Percentiles rank a stretch among this genome's conserved stretches.
These are phyloP conservation scores for Pseudocercospora vitis DNA, from an alignment of 2,329 filamentous ascomycete species.

Conservation along the genomic window DNA sequence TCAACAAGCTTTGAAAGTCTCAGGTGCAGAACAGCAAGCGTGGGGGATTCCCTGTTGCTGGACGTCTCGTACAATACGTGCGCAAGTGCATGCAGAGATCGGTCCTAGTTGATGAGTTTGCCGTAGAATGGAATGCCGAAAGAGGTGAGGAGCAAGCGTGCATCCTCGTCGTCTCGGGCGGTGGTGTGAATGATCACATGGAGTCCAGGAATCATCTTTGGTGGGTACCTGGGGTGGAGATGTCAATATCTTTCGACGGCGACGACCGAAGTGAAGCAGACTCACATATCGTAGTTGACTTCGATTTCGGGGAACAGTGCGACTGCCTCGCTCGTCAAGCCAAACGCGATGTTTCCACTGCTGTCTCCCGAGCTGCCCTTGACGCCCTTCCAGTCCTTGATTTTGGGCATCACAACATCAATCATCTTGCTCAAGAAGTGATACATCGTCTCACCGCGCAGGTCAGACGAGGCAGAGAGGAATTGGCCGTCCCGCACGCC, in stretches of 20 bases:
- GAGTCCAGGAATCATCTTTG: constrained; percentile 79
- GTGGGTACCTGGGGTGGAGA: constrained; percentile 56
- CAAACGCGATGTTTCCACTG: constrained; percentile 83
- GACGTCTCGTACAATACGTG: constrained; percentile 6
- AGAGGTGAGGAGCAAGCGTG: constrained; percentile 69
- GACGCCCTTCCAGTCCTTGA: constrained; percentile 94
- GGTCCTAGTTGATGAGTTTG: constrained; percentile 58
- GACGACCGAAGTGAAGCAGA: constrained; percentile 27
- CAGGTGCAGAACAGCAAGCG: neutral
- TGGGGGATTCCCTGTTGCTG: constrained; percentile 1
- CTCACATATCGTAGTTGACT: constrained; percentile 87
- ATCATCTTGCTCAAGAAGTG: constrained; percentile 90
- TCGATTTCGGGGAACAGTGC: constrained; percentile 91
- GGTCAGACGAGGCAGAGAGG: constrained; percentile 72
- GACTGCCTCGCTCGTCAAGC: constrained; percentile 72
- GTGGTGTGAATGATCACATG: constrained; percentile 82
- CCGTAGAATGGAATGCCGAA: constrained; percentile 81
- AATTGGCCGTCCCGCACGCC: constrained; percentile 69
- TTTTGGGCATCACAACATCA: constrained; percentile 85
- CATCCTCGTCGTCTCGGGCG: constrained; percentile 81
- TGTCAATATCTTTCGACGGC: constrained; percentile 11
- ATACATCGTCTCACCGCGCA: constrained; percentile 78
- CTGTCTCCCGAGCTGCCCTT: constrained; percentile 76
- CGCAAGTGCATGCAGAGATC: constrained; percentile 5
- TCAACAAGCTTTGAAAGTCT: constrained; percentile 2